phyloP scores from a whole-genome alignment of 257 asterid species.

The Schizonepeta tenuifolia region DNA sequence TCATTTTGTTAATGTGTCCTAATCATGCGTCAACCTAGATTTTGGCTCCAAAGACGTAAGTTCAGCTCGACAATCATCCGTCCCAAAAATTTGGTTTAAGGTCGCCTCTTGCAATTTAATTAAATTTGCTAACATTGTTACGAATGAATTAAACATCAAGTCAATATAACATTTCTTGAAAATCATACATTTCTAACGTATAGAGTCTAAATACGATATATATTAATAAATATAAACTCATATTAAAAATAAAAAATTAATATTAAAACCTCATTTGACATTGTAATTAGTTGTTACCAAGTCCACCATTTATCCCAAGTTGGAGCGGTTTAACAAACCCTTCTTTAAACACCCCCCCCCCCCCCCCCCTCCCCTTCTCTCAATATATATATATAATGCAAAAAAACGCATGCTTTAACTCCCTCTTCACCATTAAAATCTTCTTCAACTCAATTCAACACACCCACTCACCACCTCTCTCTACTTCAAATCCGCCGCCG shows the following conservation, averaged over 20 bases:
- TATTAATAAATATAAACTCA: too few species aligned
- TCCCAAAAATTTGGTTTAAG: too few species aligned
- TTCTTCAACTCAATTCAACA: neutral
- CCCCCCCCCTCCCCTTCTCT: conserved; percentile 3
- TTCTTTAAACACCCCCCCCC: neutral
- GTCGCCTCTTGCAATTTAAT: too few species aligned
- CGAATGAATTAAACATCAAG: too few species aligned
- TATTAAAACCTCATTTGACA: conserved; percentile 33
- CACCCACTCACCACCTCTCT: too few species aligned
- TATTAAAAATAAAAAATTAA: too few species aligned
- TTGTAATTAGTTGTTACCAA: conserved; percentile 50
- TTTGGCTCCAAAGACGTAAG: neutral
- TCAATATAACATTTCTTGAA: neutral
- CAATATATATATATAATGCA: conserved; percentile 24
- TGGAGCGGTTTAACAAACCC: conserved; percentile 92
- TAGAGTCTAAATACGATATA: neutral
- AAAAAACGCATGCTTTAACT: conserved; percentile 48
- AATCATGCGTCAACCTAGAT: neutral
- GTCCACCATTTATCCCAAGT: conserved; percentile 64
- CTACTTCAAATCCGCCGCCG: neutral
- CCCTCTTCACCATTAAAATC: conserved; percentile 14
- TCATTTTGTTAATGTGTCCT: neutral
- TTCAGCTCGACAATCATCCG: neutral
- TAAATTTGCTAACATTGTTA: too few species aligned
- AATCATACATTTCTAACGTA: neutral